Evolutionary conservation across 2,329 filamentous ascomycete genomes (phyloP), one percentile per base, ranked within the genome.

Genomic region (Teratosphaeriaceae sp.): DNA sequence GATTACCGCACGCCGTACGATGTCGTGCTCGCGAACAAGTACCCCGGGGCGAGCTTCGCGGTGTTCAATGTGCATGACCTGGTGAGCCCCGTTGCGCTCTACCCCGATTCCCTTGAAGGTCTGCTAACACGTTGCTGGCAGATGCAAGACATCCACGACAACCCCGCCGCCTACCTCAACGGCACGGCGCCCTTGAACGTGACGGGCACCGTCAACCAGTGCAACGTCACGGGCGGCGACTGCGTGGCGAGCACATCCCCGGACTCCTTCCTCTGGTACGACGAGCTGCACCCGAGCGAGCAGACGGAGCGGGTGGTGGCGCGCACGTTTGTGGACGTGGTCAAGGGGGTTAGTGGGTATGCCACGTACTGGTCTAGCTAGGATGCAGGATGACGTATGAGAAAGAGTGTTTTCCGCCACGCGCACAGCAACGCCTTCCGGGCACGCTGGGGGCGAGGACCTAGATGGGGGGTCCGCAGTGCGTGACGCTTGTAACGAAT

Each of bases 261-360:
- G 24, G 76, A 83, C 51, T 79, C 75, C 35, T 89, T 77, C 59
- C 51, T 87, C 59, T 89, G 84, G 82, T 85, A 73, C 54, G 84
- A 90, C 63, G 76, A 80, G 57, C 61, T 89, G 57, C 85, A 90
- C 66, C 83, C 84, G 0, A 80, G 79, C 22, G 73, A 80, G 63
- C 76, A 78, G 63, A 74, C 80, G 6, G 74, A 78, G 62, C 66
- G 74, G 55, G 66, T 73, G 33, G 70, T 82, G 39, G 79, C 76
- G 15, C 65, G 63, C 45, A 72, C 76, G 44, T 81, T 82, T 59
- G 63, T 76, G 3, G 67, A 71, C 24, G 71, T 80, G 1, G 61
- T 81, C 5, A 61, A 67, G 22, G 78, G 78, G 1, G 53, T 52
- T 45, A 71, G 70, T 49, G 60, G 60, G 53, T 73, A 62, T 58